Conservation (phyloP, 1,284 basidiomycete species). For the Fomitopsis betulina region DNA sequence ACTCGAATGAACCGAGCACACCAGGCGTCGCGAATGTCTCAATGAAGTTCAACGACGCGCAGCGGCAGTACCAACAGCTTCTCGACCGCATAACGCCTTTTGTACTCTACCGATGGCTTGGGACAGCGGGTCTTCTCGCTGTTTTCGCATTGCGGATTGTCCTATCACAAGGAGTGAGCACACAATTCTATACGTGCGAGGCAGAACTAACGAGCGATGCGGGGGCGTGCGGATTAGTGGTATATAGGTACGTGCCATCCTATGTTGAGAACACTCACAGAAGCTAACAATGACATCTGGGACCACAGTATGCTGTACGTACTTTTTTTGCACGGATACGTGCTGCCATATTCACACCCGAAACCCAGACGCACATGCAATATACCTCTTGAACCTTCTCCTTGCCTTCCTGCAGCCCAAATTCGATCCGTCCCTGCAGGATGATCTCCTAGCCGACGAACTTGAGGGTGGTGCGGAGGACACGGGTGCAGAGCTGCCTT, state of each 20-base stretch:
- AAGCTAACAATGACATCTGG: not conserved
- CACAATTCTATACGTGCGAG: not conserved
- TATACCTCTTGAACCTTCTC: slow-evolving; percentile 89
- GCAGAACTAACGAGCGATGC: not conserved
- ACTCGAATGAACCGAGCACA: slow-evolving; percentile 32
- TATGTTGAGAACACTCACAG: not conserved
- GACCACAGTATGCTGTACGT: slow-evolving; percentile 63
- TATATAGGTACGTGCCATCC: slow-evolving; percentile 69
- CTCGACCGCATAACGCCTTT: slow-evolving; percentile 93
- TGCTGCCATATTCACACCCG: slow-evolving; percentile 25
- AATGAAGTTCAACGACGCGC: slow-evolving; percentile 44
- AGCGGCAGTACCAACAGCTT: slow-evolving; percentile 76
- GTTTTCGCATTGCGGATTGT: slow-evolving; percentile 89
- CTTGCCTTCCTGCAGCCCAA: slow-evolving; percentile 88
- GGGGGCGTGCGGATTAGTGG: slow-evolving; percentile 52
- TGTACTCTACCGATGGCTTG: slow-evolving; percentile 85
- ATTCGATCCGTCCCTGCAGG: slow-evolving; percentile 94
- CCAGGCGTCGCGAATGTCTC: slow-evolving; percentile 38
- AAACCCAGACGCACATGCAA: slow-evolving; percentile 74
- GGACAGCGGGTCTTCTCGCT: slow-evolving; percentile 66
- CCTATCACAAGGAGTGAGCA: slow-evolving; percentile 83
- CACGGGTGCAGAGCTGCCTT: slow-evolving; percentile 40
- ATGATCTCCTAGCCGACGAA: slow-evolving; percentile 90
- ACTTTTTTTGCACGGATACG: not conserved
- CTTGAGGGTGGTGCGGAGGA: slow-evolving; percentile 85